Conservation (phyloP, 768 basidiomycete genomes). For the Suillus occidentalis region DNA sequence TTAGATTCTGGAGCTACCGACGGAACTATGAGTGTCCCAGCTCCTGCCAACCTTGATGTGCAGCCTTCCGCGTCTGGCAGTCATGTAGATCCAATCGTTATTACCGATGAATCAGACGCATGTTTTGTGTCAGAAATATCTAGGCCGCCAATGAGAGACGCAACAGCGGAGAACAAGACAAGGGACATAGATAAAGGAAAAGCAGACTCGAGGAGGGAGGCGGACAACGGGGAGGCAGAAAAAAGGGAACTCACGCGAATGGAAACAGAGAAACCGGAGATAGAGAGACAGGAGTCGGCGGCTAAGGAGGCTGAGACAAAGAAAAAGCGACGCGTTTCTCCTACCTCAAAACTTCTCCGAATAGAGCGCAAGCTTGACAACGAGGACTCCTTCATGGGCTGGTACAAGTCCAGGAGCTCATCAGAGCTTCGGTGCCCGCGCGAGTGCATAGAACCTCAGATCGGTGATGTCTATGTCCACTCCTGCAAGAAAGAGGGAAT, state of each 20-base stretch:
- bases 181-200: too few species aligned
- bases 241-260: background rate
- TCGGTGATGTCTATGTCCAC: conserved; percentile 6
- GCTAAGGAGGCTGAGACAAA: background rate
- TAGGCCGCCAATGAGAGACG: background rate
- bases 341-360: background rate
- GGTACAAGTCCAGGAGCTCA: conserved; percentile 4
- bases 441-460: conserved; percentile 1
- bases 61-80: background rate
- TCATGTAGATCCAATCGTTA: background rate
- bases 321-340: background rate
- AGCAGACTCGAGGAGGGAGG: background rate
- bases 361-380: conserved; percentile 6
- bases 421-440: conserved; percentile 1
- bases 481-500: background rate
- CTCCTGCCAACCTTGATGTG: background rate
- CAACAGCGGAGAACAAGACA: background rate
- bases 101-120: background rate
- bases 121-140: background rate
- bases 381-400: conserved; percentile 1
- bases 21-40: background rate
- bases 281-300: background rate
- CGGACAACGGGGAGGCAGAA: background rate
- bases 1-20: background rate
- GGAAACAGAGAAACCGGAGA: background rate